These are phyloP conservation scores for Daldinia sp. DNA, from an alignment of 2,329 filamentous ascomycete genomes.

Conservation along the genomic window DNA sequence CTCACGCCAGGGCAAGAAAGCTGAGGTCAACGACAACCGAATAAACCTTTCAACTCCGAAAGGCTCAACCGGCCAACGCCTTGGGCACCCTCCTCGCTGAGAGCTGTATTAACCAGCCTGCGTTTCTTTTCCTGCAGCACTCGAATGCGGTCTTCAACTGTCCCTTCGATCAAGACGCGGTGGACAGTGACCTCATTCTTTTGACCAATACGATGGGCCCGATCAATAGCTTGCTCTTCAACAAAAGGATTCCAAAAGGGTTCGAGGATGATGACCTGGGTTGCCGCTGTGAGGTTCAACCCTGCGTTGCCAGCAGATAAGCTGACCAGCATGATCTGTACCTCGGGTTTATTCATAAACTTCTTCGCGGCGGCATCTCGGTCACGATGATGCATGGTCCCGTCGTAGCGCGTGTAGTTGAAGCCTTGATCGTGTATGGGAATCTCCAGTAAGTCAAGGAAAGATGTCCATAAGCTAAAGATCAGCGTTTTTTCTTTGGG, in stretches of 20 bases:
- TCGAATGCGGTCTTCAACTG: conserved; percentile 80
- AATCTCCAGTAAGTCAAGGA: conserved; percentile 52
- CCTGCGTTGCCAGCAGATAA: conserved; percentile 81
- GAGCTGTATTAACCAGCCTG: conserved; percentile 63
- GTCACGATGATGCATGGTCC: conserved; percentile 45
- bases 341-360: conserved; percentile 46
- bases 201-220: conserved; percentile 83
- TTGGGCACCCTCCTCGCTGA: conserved; percentile 44
- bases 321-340: conserved; percentile 74
- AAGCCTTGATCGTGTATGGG: conserved; percentile 48
- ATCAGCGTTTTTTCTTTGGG: conserved; percentile 50
- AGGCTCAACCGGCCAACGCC: conserved; percentile 28
- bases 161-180: conserved; percentile 72
- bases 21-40: conserved; percentile 26
- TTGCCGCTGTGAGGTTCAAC: conserved; percentile 77
- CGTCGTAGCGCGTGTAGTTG: conserved; percentile 51
- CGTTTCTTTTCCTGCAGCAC: conserved; percentile 76
- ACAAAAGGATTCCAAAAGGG: conserved; percentile 85
- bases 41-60: conserved; percentile 39
- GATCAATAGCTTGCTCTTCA: conserved; percentile 81
- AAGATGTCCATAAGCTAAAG: conserved; percentile 53
- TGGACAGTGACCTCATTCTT: conserved; percentile 73
- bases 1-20: background rate
- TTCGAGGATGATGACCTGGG: conserved; percentile 79
- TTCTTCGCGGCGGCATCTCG: conserved; percentile 47